Base-by-base conservation (phyloP, 2,329 filamentous ascomycete species). In the Elsinoe fawcettii region DNA sequence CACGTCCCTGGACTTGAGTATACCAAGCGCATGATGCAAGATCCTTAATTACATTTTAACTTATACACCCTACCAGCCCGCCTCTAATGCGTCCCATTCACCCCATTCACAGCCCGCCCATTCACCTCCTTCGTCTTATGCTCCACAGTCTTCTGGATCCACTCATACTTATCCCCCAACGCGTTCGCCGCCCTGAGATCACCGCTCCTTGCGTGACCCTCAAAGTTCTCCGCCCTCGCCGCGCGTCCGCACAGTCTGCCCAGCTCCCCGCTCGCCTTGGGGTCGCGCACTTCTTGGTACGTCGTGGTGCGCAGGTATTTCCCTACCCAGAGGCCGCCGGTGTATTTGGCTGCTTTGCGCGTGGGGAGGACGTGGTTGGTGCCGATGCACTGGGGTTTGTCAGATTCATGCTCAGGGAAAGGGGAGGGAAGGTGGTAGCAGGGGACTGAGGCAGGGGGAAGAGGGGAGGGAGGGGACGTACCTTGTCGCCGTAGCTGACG, bases 281-380 rank as follows among this genome's bases (percentile, higher is more conserved):
- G 64, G 3, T 66, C 66, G 1, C 64, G 67, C 0, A 80, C 77
- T 59, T 80, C 76, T 61, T 80, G 77, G 61, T 80, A 80, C 0
- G 78, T 80, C n/a, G 73, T 69, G 0, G 77, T 80, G 32, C 73
- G 70, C 14, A 80, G 66, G 60, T 71, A 80, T 63, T 80, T 80
- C n/a, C 78, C 77, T 1, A 80, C 77, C 77, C 77, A 80, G 2
- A 80, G 68, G 1, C 78, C 78, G 1, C 77, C 77, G 0, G 77
- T 80, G 61, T 77, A 80, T 2, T 74, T 65, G 0, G 74, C 73
- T 0, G 76, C 77, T 18, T 72, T 71, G 1, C 72, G 68, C 0
- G 78, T 80, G 0, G 78, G 77, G 0, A 81, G 68, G 2, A 80
- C 77, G 61, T 80, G 78, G 62, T 80, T 80, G 2, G 78, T 80